These are phyloP conservation scores for Candida pini DNA, from an alignment of 805 yeast species.

Conservation along the genomic window DNA sequence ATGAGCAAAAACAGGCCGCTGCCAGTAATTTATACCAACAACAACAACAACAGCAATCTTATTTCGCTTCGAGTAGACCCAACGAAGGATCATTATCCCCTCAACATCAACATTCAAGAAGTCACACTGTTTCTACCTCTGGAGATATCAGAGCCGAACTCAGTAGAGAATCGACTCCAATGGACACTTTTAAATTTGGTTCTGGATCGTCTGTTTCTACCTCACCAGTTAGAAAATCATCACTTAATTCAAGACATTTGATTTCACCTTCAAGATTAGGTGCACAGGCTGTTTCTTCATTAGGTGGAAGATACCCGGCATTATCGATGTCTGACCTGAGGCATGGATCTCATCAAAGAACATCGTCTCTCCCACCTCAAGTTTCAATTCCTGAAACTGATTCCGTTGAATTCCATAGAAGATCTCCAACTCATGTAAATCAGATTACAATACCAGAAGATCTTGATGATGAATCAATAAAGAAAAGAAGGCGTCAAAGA, in stretches of 20 bases:
- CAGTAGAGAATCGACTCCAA: constrained; percentile 13
- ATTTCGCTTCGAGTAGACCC: not conserved
- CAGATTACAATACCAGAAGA: constrained; percentile 13
- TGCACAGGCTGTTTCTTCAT: constrained; percentile 60
- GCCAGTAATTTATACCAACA: too few relatives aligned
- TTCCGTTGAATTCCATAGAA: constrained; percentile 22
- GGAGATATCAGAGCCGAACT: too few relatives aligned
- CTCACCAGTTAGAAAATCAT: constrained; percentile 10
- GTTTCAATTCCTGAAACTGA: constrained; percentile 29
- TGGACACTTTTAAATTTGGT: constrained; percentile 28
- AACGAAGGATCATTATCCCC: constrained; percentile 7
- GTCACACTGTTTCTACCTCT: constrained; percentile 9
- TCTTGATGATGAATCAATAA: constrained; percentile 8
- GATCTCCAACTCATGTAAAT: constrained; percentile 25
- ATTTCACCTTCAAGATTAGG: constrained; percentile 53
- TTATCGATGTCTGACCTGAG: constrained; percentile 16
- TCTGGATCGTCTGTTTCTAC: constrained; percentile 17
- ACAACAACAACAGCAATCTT: constrained; percentile 1
- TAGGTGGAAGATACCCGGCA: constrained; percentile 25
- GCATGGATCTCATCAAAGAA: constrained; percentile 32
- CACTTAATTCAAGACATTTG: constrained; percentile 17
- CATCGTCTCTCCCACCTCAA: constrained; percentile 35
- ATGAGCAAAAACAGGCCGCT: too few relatives aligned
- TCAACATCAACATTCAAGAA: constrained; percentile 7
- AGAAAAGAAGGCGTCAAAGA: constrained; percentile 8